These are phyloP conservation scores for Neurospora sp. DNA, from an alignment of 495 filamentous ascomycete species.

Conservation along the genomic window DNA sequence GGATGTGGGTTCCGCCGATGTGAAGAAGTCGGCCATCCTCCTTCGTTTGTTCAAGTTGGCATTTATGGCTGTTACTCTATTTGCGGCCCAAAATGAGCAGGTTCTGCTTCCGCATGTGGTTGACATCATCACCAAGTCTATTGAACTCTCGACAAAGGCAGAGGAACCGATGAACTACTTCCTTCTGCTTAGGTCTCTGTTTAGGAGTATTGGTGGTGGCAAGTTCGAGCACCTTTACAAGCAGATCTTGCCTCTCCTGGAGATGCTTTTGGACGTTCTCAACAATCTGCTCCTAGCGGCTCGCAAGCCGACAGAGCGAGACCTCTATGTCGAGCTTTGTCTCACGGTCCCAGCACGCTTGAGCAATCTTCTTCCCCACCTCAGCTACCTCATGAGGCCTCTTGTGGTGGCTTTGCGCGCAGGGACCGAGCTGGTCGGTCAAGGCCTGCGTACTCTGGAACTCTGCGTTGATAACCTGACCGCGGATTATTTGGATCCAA, in stretches of 20 bases:
- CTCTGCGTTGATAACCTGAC: slow-evolving; percentile 97
- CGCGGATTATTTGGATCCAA: slow-evolving; percentile 94
- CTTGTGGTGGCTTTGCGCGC: slow-evolving; percentile 88
- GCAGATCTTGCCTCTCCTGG: slow-evolving; percentile 87
- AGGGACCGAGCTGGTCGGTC: slow-evolving; percentile 85
- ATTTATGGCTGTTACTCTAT: slow-evolving; percentile 98
- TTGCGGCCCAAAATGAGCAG: slow-evolving; percentile 88
- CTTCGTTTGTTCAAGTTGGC: slow-evolving; percentile 95
- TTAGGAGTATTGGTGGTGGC: slow-evolving; percentile 92
- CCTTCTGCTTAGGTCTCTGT: slow-evolving; percentile 80
- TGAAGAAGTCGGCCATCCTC: slow-evolving; percentile 81
- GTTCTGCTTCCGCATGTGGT: slow-evolving; percentile 92
- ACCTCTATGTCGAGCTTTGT: slow-evolving; percentile 94
- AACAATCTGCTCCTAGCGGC: slow-evolving; percentile 88
- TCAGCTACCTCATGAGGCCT: slow-evolving; percentile 94
- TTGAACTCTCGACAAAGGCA: slow-evolving; percentile 87
- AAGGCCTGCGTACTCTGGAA: slow-evolving; percentile 88
- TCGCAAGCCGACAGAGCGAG: slow-evolving; percentile 77
- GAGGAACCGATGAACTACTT: slow-evolving; percentile 99
- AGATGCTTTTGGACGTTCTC: slow-evolving; percentile 94
- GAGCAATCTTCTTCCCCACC: slow-evolving; percentile 92
- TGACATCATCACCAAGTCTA: slow-evolving; percentile 92
- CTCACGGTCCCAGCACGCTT: slow-evolving; percentile 91
- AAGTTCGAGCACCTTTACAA: slow-evolving; percentile 97
- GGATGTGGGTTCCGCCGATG: slow-evolving; percentile 85